Conservation (phyloP, 169 alveolate species). For the Cryptosporidium sp. region DNA sequence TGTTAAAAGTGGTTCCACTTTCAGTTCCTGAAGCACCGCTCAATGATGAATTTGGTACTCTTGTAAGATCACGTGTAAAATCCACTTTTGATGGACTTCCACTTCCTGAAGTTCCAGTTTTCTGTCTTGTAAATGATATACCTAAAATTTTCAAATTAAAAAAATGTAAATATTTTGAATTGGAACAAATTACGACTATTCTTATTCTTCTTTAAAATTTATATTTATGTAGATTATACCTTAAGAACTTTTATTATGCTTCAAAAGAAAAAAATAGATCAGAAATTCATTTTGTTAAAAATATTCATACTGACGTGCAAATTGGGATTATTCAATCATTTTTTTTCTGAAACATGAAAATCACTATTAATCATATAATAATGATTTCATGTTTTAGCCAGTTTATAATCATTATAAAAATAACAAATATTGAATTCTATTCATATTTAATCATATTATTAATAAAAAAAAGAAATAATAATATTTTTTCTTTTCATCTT, state of each 20-base stretch:
- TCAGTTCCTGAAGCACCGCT: slow-evolving; percentile 4
- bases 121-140: slow-evolving; percentile 46
- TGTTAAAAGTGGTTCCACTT: neutral
- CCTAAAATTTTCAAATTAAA: slow-evolving; percentile 21
- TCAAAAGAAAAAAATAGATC: neutral
- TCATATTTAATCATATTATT: too few species aligned
- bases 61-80: slow-evolving; percentile 15
- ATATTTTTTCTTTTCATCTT: too few species aligned
- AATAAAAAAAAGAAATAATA: too few species aligned
- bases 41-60: neutral
- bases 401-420: slow-evolving; percentile 52
- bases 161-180: neutral
- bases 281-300: slow-evolving; percentile 3
- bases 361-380: neutral
- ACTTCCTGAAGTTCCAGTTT: neutral
- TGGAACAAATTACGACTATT: neutral
- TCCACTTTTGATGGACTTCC: slow-evolving; percentile 36
- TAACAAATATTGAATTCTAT: neutral
- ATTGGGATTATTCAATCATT: slow-evolving; percentile 58
- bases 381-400: slow-evolving; percentile 35
- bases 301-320: slow-evolving; percentile 76
- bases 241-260: neutral
- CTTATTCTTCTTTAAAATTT: too few species aligned
- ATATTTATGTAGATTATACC: neutral
- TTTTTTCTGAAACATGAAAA: slow-evolving; percentile 28